Percentiles rank a stretch among this genome's conserved stretches.
Evolutionary conservation across 352 stramenopile species (phyloP).

Genomic region (Elongisporangium senticosum): DNA sequence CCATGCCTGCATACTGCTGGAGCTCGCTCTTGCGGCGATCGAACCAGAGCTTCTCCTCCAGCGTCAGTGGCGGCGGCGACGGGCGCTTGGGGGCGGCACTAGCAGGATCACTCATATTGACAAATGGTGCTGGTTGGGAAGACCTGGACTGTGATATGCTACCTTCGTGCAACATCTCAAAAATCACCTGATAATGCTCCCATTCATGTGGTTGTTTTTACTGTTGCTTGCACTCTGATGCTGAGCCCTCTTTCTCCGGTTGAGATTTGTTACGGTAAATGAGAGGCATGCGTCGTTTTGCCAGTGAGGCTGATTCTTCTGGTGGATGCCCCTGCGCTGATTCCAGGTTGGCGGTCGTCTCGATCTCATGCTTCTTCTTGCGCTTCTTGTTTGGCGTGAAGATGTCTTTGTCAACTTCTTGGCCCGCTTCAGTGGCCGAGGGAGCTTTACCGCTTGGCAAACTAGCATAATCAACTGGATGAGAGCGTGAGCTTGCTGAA

Average conservation of each 20-base stretch:
- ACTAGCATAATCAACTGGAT: neutral
- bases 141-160: neutral
- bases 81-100: slow-evolving; percentile 5
- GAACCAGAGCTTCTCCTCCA: slow-evolving; percentile 83
- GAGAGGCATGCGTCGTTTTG: neutral
- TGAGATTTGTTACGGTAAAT: neutral
- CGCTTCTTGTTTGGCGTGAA: neutral
- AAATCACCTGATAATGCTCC: neutral
- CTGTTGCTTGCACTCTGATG: neutral
- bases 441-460: neutral
- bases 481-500: too few relatives aligned
- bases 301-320: neutral
- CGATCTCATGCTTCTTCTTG: neutral
- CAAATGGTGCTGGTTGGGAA: neutral
- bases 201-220: neutral
- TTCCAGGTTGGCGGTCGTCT: neutral
- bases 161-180: neutral
- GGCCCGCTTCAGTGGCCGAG: neutral
- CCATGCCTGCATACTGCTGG: slow-evolving; percentile 58
- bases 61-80: slow-evolving; percentile 40
- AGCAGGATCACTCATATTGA: neutral
- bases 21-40: slow-evolving; percentile 63
- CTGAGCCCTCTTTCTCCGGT: neutral
- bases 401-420: neutral
- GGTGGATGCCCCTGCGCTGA: neutral